Base-by-base conservation (phyloP, 352 stramenopile genomes). In the Phytophthora pistaciae region DNA sequence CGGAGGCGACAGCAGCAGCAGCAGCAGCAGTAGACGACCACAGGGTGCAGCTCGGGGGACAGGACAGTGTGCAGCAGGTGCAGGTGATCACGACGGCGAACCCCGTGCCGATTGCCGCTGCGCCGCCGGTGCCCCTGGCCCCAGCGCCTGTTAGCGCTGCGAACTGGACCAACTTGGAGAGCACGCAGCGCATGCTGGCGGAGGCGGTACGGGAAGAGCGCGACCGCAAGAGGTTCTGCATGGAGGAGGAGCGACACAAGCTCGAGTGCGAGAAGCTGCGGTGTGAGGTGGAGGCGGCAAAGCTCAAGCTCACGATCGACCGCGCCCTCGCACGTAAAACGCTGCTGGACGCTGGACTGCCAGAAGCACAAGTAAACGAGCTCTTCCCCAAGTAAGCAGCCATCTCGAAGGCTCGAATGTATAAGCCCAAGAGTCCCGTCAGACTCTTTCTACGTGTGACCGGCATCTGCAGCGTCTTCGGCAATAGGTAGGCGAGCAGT, bases 241-340 rank as follows among this genome's bases (percentile, higher is more conserved):
- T 91, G 64, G 84, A 92, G 49, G 80, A 94, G 54, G 78, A 92
- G 54, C 80, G 79, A 60, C 70, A 77, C 62, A 70, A 75, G 23
- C 77, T 94, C 60, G 84, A 92, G 74, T 90, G 84, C 53, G 82
- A 88, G 50, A 91, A 88, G 62, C 72, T 93, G 18, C 79, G 76
- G 11, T 84, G 80, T 49, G 81, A 93, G 56, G 64, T 94, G 10
- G 77, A 94, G 53, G 59, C 72, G 23, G 77, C 79, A 20, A 80
- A 82, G 25, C 63, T 92, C 31, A 67, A 85, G 61, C 73, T 93
- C 23, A 70, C 68, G 1, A 81, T 91, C 21, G 80, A 92, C 50
- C 77, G 72, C 42, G 84, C 72, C 6, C 68, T 92, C 18, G 83
- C 86, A 10, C 75, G 80, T 13, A 80, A 88, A 72, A 79, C 79